Evolutionary conservation across 116 monocot genomes (phyloP).

Genomic region (Papilionanthe hybrid): DNA sequence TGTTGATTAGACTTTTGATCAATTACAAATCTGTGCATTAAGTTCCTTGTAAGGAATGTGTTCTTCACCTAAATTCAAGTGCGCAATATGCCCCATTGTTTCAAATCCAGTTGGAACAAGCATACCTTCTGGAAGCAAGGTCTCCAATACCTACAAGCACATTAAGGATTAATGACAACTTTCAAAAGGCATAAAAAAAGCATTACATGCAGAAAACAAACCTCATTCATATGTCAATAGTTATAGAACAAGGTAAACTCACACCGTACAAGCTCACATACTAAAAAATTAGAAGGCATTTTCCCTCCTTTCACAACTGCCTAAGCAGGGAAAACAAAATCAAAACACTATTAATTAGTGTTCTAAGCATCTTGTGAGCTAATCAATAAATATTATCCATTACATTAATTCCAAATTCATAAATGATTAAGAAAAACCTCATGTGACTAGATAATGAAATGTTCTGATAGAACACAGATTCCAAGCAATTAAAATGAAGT

Average conservation of each 20-base stretch:
- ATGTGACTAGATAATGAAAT: not conserved
- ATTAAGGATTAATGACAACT: not conserved
- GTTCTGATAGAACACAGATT: not conserved
- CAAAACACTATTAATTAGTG: conserved; percentile 5
- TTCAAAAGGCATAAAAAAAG: not conserved
- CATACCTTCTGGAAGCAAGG: conserved; percentile 66
- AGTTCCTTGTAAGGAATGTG: conserved; percentile 78
- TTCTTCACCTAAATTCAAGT: conserved; percentile 84
- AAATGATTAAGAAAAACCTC: too few relatives aligned
- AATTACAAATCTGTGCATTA: conserved; percentile 62
- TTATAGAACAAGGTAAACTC: conserved; percentile 69
- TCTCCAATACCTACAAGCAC: conserved; percentile 52
- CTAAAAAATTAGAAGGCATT: conserved; percentile 9
- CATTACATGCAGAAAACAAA: conserved; percentile 7
- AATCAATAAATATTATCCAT: not conserved
- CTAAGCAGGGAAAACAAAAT: conserved; percentile 31
- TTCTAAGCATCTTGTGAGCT: not conserved
- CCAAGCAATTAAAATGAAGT: not conserved
- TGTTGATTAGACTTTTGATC: not conserved
- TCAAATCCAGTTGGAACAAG: conserved; percentile 80
- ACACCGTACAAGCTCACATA: conserved; percentile 68
- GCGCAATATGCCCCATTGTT: conserved; percentile 90
- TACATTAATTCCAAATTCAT: not conserved
- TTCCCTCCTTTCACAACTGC: conserved; percentile 23
- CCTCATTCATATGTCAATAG: conserved; percentile 91